phyloP scores from a whole-genome alignment of 805 yeast species.

The Komagataella mondaviorum region DNA sequence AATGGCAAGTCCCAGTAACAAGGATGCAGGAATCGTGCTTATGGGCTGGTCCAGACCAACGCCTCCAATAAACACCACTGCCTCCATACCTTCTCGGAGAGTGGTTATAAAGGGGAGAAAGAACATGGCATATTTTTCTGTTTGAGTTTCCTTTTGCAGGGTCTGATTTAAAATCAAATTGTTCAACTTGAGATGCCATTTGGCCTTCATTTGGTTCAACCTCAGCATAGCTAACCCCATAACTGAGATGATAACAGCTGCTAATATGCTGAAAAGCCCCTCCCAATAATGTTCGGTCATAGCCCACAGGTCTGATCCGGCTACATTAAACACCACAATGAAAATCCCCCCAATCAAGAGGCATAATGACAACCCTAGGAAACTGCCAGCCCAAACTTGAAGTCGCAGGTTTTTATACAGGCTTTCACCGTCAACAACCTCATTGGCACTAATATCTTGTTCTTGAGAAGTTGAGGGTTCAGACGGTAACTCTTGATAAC shows the following conservation, averaged over 20 bases:
- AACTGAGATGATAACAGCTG: slow-evolving; percentile 28
- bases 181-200: slow-evolving; percentile 27
- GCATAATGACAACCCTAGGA: slow-evolving; percentile 24
- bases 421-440: neutral
- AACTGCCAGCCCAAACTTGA: slow-evolving; percentile 31
- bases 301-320: slow-evolving; percentile 31
- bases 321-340: slow-evolving; percentile 22
- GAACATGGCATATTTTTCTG: slow-evolving; percentile 67
- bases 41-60: slow-evolving; percentile 53
- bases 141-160: neutral
- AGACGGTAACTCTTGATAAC: neutral
- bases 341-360: slow-evolving; percentile 25
- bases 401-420: slow-evolving; percentile 11
- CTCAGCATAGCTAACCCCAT: slow-evolving; percentile 32
- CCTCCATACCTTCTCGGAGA: slow-evolving; percentile 94
- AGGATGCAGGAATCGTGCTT: slow-evolving; percentile 16
- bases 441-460: neutral
- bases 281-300: slow-evolving; percentile 35
- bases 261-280: slow-evolving; percentile 27
- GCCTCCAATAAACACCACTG: slow-evolving; percentile 93
- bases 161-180: slow-evolving; percentile 3
- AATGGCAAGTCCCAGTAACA: slow-evolving; percentile 18
- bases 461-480: neutral
- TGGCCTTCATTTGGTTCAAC: slow-evolving; percentile 27
- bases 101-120: slow-evolving; percentile 82